phyloP scores from a whole-genome alignment of 2,329 filamentous ascomycete genomes.

The Epichloe sylvatica region DNA sequence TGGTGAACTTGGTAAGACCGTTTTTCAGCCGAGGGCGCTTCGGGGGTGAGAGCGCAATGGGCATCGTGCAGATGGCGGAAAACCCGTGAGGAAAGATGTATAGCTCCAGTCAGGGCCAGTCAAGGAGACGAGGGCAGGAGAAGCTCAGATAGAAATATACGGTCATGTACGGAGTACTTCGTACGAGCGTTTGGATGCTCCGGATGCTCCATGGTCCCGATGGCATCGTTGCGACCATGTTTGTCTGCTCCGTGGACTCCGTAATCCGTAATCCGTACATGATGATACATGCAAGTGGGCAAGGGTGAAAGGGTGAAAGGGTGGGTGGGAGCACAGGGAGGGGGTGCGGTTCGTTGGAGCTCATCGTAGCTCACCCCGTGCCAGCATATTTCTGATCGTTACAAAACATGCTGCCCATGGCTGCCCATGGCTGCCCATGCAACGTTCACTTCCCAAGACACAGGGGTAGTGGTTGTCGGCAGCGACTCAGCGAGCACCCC shows the following conservation, averaged over 20 bases:
- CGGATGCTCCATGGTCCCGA: background rate
- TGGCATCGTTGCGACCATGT: background rate
- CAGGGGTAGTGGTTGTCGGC: too few species aligned
- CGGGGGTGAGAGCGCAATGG: constrained; percentile 29
- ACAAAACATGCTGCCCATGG: too few species aligned
- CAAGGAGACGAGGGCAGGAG: background rate
- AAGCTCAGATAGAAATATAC: background rate
- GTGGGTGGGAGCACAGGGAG: background rate
- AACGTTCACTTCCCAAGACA: constrained; percentile 7
- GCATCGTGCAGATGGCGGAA: constrained; percentile 23
- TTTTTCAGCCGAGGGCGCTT: constrained; percentile 20
- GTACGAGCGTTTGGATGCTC: background rate
- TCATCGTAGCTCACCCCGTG: too few species aligned
- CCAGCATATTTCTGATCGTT: too few species aligned
- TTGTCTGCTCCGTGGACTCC: background rate
- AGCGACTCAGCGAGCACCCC: too few species aligned
- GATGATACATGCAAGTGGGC: too few species aligned
- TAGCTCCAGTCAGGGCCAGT: background rate
- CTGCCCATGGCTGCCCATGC: constrained; percentile 1
- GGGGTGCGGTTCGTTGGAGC: too few species aligned
- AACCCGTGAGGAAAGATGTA: background rate
- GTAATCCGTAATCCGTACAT: too few species aligned
- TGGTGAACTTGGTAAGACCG: constrained; percentile 74
- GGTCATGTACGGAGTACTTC: background rate
- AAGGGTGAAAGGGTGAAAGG: too few species aligned